Conservation (phyloP, 2,329 filamentous ascomycete species). For the Colletotrichum godetiae region DNA sequence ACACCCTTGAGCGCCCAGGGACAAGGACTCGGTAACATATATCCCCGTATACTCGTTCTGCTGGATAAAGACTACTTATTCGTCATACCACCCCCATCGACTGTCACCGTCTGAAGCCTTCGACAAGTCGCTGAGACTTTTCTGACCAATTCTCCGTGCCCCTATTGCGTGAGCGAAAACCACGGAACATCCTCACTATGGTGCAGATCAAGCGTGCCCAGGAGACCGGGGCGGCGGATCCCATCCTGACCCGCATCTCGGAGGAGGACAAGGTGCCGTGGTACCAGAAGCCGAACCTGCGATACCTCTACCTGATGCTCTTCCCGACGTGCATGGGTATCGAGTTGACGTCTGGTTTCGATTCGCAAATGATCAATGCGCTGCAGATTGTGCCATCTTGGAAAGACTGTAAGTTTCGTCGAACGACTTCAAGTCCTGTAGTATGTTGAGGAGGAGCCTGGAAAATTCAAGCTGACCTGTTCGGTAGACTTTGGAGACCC, state of each 20-base stretch:
- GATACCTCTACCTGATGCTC: slow-evolving; percentile 66
- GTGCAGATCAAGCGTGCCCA: slow-evolving; percentile 28
- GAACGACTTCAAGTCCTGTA: not conserved
- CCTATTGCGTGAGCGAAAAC: not conserved
- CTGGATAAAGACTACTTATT: not conserved
- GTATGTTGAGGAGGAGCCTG: slow-evolving; percentile 23
- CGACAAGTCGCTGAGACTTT: not conserved
- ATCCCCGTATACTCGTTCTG: slow-evolving; percentile 18
- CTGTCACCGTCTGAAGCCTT: not conserved
- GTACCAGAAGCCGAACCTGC: slow-evolving; percentile 70
- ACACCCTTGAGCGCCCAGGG: not conserved
- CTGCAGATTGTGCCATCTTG: slow-evolving; percentile 53
- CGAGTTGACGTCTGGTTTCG: slow-evolving; percentile 61
- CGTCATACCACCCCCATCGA: not conserved
- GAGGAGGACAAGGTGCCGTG: slow-evolving; percentile 57
- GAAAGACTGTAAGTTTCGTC: slow-evolving; percentile 48
- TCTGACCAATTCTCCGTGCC: too few relatives aligned
- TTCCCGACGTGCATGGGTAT: slow-evolving; percentile 72
- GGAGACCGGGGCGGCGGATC: slow-evolving; percentile 39
- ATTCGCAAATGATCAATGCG: slow-evolving; percentile 59
- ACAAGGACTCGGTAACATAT: slow-evolving; percentile 13
- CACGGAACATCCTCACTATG: slow-evolving; percentile 10
- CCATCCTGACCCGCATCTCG: slow-evolving; percentile 45
- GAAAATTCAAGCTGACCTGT: not conserved
- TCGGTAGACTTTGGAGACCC: slow-evolving; percentile 56